phyloP scores from a whole-genome alignment of 306 rosid genomes.

The Dryas drummondii region DNA sequence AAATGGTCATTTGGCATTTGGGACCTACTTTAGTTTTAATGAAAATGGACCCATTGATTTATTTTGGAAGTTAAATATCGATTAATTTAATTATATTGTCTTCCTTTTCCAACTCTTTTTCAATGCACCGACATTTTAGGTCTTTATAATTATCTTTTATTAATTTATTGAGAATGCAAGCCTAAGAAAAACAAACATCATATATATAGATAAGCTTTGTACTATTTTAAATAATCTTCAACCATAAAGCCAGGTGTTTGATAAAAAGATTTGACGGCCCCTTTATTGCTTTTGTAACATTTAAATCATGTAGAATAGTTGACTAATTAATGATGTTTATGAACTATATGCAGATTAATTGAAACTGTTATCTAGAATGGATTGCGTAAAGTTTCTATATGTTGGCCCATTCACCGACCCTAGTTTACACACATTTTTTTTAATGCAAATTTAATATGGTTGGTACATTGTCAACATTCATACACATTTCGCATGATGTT shows the following conservation, averaged over 20 bases:
- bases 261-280: not conserved
- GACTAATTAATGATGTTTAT: not conserved
- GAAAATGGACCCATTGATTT: not conserved
- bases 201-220: not conserved
- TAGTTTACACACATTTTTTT: too few relatives aligned
- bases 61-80: not conserved
- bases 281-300: not conserved
- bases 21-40: not conserved
- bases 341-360: not conserved
- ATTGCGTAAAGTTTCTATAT: too few relatives aligned
- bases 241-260: not conserved
- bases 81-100: not conserved
- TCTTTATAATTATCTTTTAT: not conserved
- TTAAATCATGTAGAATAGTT: not conserved
- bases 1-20: not conserved
- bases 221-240: constrained; percentile 5
- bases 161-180: not conserved
- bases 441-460: too few relatives aligned
- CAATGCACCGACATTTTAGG: not conserved
- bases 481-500: too few relatives aligned
- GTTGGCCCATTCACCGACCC: too few relatives aligned
- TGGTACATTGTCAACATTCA: too few relatives aligned
- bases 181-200: not conserved
- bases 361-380: not conserved
- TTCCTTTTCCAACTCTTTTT: not conserved